Evolutionary conservation across 1,284 basidiomycete species (phyloP), one percentile per base, ranked within the genome.

Genomic region (Apiotrichum mycotoxinovorans): DNA sequence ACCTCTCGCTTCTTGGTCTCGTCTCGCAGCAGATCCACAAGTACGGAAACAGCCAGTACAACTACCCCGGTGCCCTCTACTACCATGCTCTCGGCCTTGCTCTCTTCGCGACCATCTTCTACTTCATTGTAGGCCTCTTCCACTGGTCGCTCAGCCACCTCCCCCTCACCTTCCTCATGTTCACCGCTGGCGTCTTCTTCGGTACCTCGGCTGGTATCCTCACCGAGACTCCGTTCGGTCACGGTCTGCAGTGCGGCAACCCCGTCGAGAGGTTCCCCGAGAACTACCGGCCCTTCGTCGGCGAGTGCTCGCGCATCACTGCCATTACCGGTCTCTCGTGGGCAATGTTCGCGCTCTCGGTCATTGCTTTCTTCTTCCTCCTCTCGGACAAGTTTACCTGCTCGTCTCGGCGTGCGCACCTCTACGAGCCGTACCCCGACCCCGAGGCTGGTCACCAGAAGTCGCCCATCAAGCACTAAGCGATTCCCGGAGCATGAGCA

Each of bases 1-100:
- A 83, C 62, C 77, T 82, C 45, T 67, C 79, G 34, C 50, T 68
- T 30, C 67, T 72, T 25, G 72, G 72, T 59, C 65, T 74, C 35
- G 63, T 72, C 33, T 68, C 68, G 17, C 50, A 72, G 52, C 71
- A 74, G 58, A 64, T 74, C 47, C 66, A 72, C 62, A 61, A 62
- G 50, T 62, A 67, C 55, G 72, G 72, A 26, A 63, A 63, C 53
- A 18, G 41, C 17, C 50, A 58, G 41, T 37, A 47, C 17, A 51
- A 56, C 43, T 74, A 66, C 59, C 72, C 72, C 22, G 50, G 52
- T 26, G 63, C 56, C 12, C 50, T 63, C 38, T 67, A 56, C 57
- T 57, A 66, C 47, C 68, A 73, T 51, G 65, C 68, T 11, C 53
- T 72, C 38, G 72, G 70, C 17, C 59, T 74, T 15, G 60, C 27